phyloP scores from a whole-genome alignment of 179 eudicot genomes.

The Carnegiea gigantea region DNA sequence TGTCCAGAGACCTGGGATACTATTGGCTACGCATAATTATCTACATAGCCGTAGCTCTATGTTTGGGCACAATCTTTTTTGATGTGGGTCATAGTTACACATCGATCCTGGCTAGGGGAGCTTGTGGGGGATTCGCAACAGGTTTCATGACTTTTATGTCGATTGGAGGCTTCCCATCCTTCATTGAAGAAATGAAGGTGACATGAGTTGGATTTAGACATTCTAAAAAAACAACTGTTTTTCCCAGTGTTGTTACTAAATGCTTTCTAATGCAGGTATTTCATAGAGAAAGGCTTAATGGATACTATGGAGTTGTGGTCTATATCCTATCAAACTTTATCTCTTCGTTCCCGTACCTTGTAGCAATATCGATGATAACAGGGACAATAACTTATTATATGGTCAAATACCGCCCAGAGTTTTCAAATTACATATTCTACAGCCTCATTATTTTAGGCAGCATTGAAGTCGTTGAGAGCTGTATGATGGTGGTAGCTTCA shows the following conservation, averaged over 20 bases:
- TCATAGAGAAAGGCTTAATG: conserved; percentile 63
- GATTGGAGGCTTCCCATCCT: conserved; percentile 93
- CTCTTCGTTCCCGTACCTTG: conserved; percentile 66
- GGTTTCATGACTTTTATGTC: conserved; percentile 99
- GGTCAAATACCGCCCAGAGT: conserved; percentile 55
- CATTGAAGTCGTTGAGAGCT: conserved; percentile 64
- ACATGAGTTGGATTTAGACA: not conserved
- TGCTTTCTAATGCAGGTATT: conserved; percentile 51
- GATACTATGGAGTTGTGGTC: conserved; percentile 64
- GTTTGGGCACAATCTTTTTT: conserved; percentile 78
- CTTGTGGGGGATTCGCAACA: conserved; percentile 75
- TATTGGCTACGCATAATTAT: conserved; percentile 73
- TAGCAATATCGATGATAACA: conserved; percentile 35
- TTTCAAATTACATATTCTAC: conserved; percentile 46
- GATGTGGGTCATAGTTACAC: conserved; percentile 70
- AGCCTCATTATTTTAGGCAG: conserved; percentile 51
- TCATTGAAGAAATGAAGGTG: conserved; percentile 94
- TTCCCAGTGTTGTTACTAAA: not conserved
- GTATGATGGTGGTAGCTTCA: conserved; percentile 80
- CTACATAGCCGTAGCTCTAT: conserved; percentile 57
- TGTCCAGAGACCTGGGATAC: conserved; percentile 85
- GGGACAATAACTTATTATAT: conserved; percentile 63
- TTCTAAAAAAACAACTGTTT: not conserved
- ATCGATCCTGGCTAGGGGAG: conserved; percentile 81
- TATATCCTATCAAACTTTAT: conserved; percentile 62